Percentiles rank a stretch among this genome's conserved stretches.
Conservation (phyloP, 2,329 filamentous ascomycete genomes). For the Cercospora janseana region DNA sequence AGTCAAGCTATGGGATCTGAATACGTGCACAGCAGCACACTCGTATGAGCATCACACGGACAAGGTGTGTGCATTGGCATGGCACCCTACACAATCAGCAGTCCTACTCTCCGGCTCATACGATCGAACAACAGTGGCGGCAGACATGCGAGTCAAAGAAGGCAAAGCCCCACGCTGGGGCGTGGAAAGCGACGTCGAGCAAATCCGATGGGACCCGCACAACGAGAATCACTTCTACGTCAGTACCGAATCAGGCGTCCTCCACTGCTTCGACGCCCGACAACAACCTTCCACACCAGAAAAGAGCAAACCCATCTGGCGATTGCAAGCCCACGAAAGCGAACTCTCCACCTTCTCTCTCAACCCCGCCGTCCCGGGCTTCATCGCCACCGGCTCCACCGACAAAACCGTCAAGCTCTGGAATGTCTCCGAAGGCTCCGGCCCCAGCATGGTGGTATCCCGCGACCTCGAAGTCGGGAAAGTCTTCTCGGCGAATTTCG, state of each 20-base stretch:
- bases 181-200: conserved; percentile 94
- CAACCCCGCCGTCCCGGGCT: conserved; percentile 85
- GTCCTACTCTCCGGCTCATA: conserved; percentile 90
- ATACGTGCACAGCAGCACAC: conserved; percentile 88
- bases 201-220: conserved; percentile 88
- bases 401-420: conserved; percentile 96
- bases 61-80: conserved; percentile 94
- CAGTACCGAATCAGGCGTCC: conserved; percentile 84
- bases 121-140: conserved; percentile 89
- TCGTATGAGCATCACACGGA: conserved; percentile 95
- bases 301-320: conserved; percentile 84
- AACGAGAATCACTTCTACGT: conserved; percentile 89
- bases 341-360: conserved; percentile 90
- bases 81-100: conserved; percentile 85
- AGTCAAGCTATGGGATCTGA: conserved; percentile 95
- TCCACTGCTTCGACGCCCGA: conserved; percentile 89
- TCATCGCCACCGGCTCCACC: conserved; percentile 87
- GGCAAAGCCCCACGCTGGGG: conserved; percentile 81
- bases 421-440: conserved; percentile 70
- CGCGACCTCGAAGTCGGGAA: conserved; percentile 92
- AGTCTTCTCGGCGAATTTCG: conserved; percentile 88
- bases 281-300: conserved; percentile 70
- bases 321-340: conserved; percentile 90
- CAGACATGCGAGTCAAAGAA: conserved; percentile 91
- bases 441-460: conserved; percentile 85